Evolutionary conservation across 2,329 filamentous ascomycete species (phyloP).

Genomic region (Balansia obtecta): DNA sequence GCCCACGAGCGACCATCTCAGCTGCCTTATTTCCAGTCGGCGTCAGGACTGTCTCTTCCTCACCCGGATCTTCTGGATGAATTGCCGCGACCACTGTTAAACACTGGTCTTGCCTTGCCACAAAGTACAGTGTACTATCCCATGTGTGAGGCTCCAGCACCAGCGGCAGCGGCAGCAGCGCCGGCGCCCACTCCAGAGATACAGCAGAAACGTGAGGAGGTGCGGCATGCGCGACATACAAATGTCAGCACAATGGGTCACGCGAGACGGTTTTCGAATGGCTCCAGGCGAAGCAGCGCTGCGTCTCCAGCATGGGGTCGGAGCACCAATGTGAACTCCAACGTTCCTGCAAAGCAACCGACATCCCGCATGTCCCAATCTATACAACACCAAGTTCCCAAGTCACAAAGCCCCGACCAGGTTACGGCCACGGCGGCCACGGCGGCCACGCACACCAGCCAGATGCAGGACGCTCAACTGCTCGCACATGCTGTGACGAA

Average conservation of each 20-base stretch:
- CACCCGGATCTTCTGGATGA: conserved; percentile 11
- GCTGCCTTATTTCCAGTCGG: conserved; percentile 17
- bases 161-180: background rate
- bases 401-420: conserved; percentile 1
- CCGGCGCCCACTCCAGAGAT: background rate
- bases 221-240: background rate
- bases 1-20: conserved; percentile 11
- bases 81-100: background rate
- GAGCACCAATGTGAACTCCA: background rate
- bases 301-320: background rate
- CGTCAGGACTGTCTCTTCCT: conserved; percentile 14
- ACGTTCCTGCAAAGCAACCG: background rate
- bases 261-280: background rate
- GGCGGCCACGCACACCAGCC: background rate
- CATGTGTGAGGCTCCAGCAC: conserved; percentile 2
- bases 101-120: conserved; percentile 9
- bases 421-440: too few species aligned
- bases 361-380: conserved; percentile 1
- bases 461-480: conserved; percentile 6
- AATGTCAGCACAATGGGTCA: background rate
- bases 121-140: conserved; percentile 12
- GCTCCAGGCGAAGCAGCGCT: background rate
- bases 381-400: background rate
- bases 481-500: conserved; percentile 5
- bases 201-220: background rate